Conservation (phyloP, 352 stramenopile species). For the Pythium oligandrum region DNA sequence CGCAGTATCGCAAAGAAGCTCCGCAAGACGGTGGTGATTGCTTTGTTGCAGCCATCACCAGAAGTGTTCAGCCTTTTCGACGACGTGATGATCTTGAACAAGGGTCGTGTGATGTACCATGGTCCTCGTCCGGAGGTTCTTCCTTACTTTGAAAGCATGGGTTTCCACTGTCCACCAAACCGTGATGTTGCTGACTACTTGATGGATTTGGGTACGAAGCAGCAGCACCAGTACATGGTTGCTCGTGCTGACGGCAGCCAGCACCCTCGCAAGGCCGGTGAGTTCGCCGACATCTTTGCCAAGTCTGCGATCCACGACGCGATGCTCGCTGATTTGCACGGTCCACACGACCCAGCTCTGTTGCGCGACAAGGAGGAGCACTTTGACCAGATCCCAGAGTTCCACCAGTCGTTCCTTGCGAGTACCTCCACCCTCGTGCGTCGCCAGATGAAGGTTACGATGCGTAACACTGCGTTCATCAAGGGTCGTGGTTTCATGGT, state of each 20-base stretch:
- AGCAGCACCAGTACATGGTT: conserved; percentile 85
- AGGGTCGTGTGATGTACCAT: conserved; percentile 92
- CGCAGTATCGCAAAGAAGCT: too few species aligned
- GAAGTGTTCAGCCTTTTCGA: conserved; percentile 93
- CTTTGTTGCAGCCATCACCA: conserved; percentile 88
- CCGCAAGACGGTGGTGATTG: too few species aligned
- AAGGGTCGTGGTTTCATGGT: conserved; percentile 14
- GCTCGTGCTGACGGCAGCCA: conserved; percentile 39
- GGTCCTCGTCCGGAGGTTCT: conserved; percentile 50
- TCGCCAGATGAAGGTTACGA: conserved; percentile 9
- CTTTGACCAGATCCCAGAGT: too few species aligned
- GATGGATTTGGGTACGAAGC: too few species aligned
- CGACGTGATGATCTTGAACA: too few species aligned
- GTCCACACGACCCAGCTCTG: conserved; percentile 85
- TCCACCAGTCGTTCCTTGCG: too few species aligned
- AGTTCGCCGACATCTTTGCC: conserved; percentile 10
- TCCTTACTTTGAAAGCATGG: conserved; percentile 75
- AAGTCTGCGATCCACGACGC: conserved; percentile 5
- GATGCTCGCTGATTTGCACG: conserved; percentile 68
- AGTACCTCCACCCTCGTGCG: too few species aligned
- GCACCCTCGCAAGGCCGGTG: background rate
- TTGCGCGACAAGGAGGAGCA: too few species aligned
- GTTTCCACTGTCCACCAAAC: conserved; percentile 42
- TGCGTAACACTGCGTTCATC: conserved; percentile 13
- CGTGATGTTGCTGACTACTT: too few species aligned